Base-by-base conservation (phyloP, 371 early-diverging fungal genomes). In the Sporodiniella umbellata region DNA sequence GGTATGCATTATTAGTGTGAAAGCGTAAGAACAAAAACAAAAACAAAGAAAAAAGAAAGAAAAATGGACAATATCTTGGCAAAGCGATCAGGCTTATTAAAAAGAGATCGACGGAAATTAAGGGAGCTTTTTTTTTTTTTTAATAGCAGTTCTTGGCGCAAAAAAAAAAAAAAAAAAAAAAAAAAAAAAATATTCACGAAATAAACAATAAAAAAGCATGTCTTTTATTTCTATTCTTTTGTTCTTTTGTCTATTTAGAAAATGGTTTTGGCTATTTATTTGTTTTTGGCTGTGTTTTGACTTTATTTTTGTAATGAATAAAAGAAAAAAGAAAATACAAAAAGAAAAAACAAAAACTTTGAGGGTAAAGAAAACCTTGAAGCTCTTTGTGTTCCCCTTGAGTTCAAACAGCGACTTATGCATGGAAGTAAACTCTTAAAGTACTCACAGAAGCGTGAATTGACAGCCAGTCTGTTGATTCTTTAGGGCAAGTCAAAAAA, bases 1-100 rank as follows among this genome's bases (percentile, higher is more conserved):
- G 4, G 53, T 26, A 38, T 53, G 53, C 53, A 53, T 53, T 38
- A 33, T 51, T 48, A n/a, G 14, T 21, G 10, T 15, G 23, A 23
- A 21, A 22, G 22, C n/a, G n/a, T n/a, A n/a, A 33, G 17, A 48
- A 8, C 14, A 33, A 37, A 39, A 22, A 11, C 18, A 40, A 40
- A 40, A 21, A 19, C 8, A 40, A n/a, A n/a, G n/a, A n/a, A n/a
- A n/a, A n/a, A n/a, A 17, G 38, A 37, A 17, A 37, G 17, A 37
- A 17, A 37, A 37, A 37, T n/a, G n/a, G 38, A 8, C 7, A 37
- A 37, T 37, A 37, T 37, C 40, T 40, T 40, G 40, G 40, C 40
- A 40, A 19, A 8, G 8, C 7, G 15, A 21, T 28, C 10, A 10
- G 21, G 5, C 21, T 21, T 21, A 21, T 40, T 40, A 40, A 40